Evolutionary conservation across 495 filamentous ascomycete species (phyloP), one percentile per base, ranked within the genome.

Genomic region (Rostrohypoxylon terebratum): DNA sequence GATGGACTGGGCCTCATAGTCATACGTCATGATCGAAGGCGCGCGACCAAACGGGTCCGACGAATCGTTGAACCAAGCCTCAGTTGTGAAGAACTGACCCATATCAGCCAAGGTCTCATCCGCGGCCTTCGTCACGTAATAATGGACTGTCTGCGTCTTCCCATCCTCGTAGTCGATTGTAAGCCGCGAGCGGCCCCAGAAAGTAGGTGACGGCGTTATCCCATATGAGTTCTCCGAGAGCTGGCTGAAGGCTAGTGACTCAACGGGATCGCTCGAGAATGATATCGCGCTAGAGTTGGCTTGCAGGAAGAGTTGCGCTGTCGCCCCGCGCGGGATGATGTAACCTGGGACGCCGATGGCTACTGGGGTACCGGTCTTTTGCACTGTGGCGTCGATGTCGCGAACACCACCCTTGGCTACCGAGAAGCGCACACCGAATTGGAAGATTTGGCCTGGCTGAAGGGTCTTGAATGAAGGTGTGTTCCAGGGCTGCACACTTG

Each of bases 11-110:
- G 76, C 60, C 10, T 82, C 79, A 50, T 80, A 78, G 48, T 87
- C 84, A 66, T 86, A 87, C 8, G 81, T 81, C 66, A 87, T 85
- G 45, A 85, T 75, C 0, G 85, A 87, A 1, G 82, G 81, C 4
- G 82, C 78, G 14, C 85, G 81, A 11, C 78, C 72, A 59, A 87
- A 87, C 10, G 84, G 83, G 59, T 87, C 84, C 0, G 79, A 77
- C 2, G 75, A 80, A 54, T 85, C 75, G 31, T 73, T 79, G 63
- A 79, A 87, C 77, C 77, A 84, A 63, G 83, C 81, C 33, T 79
- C 78, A 0, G 79, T 83, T 0, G 81, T 79, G 59, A 86, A 84
- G 21, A 81, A 81, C 5, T 34, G 25, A 0, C 79, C 79, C 33
- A 81, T 47, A 36, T 79, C 63, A 2, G 77, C 78, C 28, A 84